A percentile compares a stretch with the other conserved stretches of the same genome.
phyloP scores from a whole-genome alignment of 2,329 filamentous ascomycete genomes.

The Aspergillus sclerotialis region DNA sequence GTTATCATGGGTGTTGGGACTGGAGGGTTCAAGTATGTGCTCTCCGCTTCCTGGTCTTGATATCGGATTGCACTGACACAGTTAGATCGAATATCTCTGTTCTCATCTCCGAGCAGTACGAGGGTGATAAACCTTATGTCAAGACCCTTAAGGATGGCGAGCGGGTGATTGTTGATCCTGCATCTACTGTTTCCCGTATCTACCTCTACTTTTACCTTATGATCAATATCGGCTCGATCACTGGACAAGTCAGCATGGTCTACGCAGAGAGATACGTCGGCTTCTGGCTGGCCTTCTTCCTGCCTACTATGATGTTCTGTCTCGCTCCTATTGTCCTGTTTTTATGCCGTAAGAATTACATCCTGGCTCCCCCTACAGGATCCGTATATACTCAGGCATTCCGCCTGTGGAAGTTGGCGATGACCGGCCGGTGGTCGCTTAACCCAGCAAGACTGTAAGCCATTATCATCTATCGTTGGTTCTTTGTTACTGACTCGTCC shows the following conservation, averaged over 20 bases:
- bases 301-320: conserved; percentile 61
- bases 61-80: background rate
- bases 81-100: conserved; percentile 60
- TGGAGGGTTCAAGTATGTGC: conserved; percentile 62
- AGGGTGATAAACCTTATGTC: conserved; percentile 51
- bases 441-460: conserved; percentile 53
- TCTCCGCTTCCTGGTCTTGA: background rate
- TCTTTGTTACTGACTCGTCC: conserved; percentile 9
- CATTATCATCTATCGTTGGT: background rate
- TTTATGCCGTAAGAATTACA: conserved; percentile 56
- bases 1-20: conserved; percentile 68
- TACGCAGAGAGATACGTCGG: conserved; percentile 71
- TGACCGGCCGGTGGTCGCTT: conserved; percentile 57
- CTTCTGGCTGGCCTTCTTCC: conserved; percentile 65
- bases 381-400: conserved; percentile 64
- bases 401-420: conserved; percentile 52
- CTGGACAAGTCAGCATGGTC: conserved; percentile 59
- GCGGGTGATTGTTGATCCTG: conserved; percentile 64
- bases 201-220: conserved; percentile 66
- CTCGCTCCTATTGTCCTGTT: conserved; percentile 56
- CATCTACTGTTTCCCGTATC: conserved; percentile 60
- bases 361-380: conserved; percentile 59
- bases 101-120: conserved; percentile 64
- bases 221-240: conserved; percentile 60
- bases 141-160: conserved; percentile 52